Evolutionary conservation across 768 basidiomycete genomes (phyloP).

Genomic region (Fistulinella prunicolor): DNA sequence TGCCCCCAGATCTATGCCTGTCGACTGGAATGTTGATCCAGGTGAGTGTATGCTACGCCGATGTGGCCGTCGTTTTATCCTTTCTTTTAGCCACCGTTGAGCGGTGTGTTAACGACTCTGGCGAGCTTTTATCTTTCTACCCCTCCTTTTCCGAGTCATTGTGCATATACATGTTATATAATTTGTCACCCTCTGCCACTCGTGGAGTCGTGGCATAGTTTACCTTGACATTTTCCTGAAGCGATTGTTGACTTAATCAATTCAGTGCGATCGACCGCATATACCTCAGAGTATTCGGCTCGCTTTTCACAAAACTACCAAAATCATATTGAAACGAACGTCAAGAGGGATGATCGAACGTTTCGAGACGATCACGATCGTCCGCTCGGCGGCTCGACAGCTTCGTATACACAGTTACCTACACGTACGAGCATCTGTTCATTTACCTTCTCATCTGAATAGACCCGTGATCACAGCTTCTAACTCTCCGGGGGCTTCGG

Average conservation of each 20-base stretch:
- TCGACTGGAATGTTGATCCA: conserved; percentile 7
- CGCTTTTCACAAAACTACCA: neutral
- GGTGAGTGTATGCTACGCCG: conserved; percentile 6
- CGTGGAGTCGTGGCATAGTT: no score
- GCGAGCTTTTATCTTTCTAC: conserved; percentile 7
- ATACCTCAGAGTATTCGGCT: conserved; percentile 4
- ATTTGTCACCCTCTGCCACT: no score
- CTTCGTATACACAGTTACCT: neutral
- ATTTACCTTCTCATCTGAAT: neutral
- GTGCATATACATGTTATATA: neutral
- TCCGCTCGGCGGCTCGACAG: neutral
- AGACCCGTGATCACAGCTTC: neutral
- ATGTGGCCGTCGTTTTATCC: neutral
- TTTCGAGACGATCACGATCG: neutral
- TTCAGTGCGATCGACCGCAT: conserved; percentile 6
- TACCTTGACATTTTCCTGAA: neutral
- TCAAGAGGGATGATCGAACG: neutral
- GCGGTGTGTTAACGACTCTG: neutral
- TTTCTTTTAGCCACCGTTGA: conserved; percentile 3
- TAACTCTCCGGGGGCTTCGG: neutral
- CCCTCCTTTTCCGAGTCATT: neutral
- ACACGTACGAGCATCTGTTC: neutral
- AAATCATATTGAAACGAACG: neutral
- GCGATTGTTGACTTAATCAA: conserved; percentile 4
- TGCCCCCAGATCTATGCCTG: conserved; percentile 1